These are phyloP conservation scores for Grigorovia yakushimaensis DNA, from an alignment of 805 yeast species.

Conservation along the genomic window DNA sequence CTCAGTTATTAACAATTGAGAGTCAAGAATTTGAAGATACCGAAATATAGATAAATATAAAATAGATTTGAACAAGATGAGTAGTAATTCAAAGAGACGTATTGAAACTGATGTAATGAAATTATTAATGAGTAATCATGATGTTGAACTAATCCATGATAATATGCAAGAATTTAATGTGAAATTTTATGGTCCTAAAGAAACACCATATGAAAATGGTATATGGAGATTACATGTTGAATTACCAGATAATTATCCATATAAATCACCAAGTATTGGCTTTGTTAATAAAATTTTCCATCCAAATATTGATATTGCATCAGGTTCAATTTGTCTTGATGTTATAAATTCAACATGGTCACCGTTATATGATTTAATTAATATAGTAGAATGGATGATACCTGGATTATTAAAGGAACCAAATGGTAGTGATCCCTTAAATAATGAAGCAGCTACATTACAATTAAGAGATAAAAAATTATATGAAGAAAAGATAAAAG, in stretches of 20 bases:
- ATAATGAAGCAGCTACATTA: constrained; percentile 78
- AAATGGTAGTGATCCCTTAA: constrained; percentile 88
- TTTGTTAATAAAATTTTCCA: constrained; percentile 86
- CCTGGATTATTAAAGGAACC: constrained; percentile 91
- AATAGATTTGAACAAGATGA: neutral
- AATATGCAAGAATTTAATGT: constrained; percentile 81
- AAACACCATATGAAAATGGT: constrained; percentile 84
- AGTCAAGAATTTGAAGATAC: neutral
- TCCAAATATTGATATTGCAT: constrained; percentile 87
- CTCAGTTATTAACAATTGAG: too few species aligned
- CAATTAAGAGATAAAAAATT: constrained; percentile 56
- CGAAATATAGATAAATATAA: neutral
- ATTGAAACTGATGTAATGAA: constrained; percentile 96
- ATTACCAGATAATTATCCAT: constrained; percentile 90
- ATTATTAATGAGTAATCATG: constrained; percentile 84
- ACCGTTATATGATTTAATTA: constrained; percentile 88
- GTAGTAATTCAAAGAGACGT: constrained; percentile 30
- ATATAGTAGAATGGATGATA: constrained; percentile 83
- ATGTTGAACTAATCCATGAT: constrained; percentile 74
- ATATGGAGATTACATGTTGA: constrained; percentile 88
- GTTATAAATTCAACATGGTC: constrained; percentile 98
- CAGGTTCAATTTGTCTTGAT: constrained; percentile 89
- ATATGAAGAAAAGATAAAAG: constrained; percentile 61
- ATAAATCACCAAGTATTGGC: constrained; percentile 92
- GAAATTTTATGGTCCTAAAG: constrained; percentile 75